Conservation (phyloP, 345 rosid species). For the Aquilaria sinensis region DNA sequence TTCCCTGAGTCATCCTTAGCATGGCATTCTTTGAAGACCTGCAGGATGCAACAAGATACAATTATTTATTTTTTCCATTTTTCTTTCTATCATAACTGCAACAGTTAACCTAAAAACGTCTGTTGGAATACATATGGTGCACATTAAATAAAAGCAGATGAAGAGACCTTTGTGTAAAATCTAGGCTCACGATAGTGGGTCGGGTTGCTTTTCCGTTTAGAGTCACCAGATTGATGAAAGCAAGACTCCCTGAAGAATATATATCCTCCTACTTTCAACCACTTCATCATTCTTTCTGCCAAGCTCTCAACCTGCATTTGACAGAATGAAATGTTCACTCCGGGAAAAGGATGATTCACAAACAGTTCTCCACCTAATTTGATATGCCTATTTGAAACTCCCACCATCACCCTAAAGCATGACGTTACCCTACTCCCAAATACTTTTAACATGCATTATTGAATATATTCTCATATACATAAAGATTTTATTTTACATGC, state of each 20-base stretch:
- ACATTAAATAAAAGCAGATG: constrained; percentile 6
- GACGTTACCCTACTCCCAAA: too few species aligned
- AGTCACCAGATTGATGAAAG: constrained; percentile 93
- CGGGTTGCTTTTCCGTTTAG: constrained; percentile 72
- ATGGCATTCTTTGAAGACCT: constrained; percentile 82
- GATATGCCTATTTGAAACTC: too few species aligned
- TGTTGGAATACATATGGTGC: not conserved
- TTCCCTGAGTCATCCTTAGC: constrained; percentile 47
- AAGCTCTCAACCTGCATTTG: constrained; percentile 61
- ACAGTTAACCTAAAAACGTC: not conserved
- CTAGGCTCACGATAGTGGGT: constrained; percentile 98
- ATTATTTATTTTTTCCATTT: not conserved
- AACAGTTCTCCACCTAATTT: too few species aligned
- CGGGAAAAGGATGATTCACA: too few species aligned
- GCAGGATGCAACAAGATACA: constrained; percentile 16
- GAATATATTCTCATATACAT: too few species aligned
- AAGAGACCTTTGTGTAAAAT: constrained; percentile 76
- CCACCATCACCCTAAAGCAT: too few species aligned
- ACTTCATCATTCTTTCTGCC: constrained; percentile 68
- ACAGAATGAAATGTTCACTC: not conserved
- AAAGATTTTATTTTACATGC: constrained; percentile 38
- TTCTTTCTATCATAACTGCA: not conserved
- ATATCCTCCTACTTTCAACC: constrained; percentile 88
- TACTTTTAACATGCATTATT: too few species aligned
- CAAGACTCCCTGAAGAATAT: constrained; percentile 97